Base-by-base conservation (phyloP, 2,329 filamentous ascomycete species). In the Colletotrichum tamarilloi region DNA sequence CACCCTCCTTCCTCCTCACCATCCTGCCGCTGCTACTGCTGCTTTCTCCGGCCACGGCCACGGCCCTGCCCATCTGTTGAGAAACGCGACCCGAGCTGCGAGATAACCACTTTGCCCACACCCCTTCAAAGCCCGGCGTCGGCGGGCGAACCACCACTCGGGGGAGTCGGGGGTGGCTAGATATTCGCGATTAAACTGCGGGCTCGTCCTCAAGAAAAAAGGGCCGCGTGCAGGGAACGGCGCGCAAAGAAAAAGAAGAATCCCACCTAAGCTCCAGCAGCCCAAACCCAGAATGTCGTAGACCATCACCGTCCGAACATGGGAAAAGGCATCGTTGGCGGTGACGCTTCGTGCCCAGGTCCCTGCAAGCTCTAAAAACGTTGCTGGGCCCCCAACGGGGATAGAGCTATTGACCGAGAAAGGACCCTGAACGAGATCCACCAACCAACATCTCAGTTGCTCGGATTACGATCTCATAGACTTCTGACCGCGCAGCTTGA, bases 281-380 rank as follows among this genome's bases (percentile, higher is more conserved):
- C 12, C n/a, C 52, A 69, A 67, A 55, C 66, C 14, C 55, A 30
- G 30, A 57, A 32, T 49, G 24, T 46, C 26, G 32, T 59, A 22
- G 19, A n/a, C 24, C 8, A 19, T 28, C 26, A 5, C 42, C 59
- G n/a, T 64, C 69, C 59, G 66, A 72, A 69, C 32, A 35, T 30
- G 19, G 19, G 19, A 49, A 49, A 5, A 64, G 12, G 32, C 30
- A 49, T 55, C 8, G 26, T 22, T 35, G 55, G 46, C 55, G 24
- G 35, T 52, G 49, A 67, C 49, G 16, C 32, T 66, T 49, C n/a
- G 52, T 52, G 60, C 38, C 46, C 42, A 46, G 32, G 32, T 26
- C 58, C 67, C 60, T 73, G 70, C 56, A 73, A 70, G 55, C 42
- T 73, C 60, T 56, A 38, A 55, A 38, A 55, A 42, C 2, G 52